Evolutionary conservation across 1,139 yeast species (phyloP).

Genomic region (Meyerozyma carpophila): DNA sequence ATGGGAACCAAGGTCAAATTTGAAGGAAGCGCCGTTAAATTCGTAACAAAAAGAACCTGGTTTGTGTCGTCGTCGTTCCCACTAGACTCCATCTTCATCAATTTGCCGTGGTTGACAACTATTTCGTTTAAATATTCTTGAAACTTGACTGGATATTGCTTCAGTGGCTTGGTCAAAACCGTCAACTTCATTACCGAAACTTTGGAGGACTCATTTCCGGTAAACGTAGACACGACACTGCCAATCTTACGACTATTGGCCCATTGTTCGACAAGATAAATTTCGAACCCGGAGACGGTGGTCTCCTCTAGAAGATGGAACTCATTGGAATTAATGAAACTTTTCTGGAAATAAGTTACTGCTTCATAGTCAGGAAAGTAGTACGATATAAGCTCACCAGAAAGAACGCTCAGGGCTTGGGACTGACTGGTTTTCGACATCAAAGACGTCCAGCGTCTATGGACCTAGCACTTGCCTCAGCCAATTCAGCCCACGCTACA

Average conservation of each 20-base stretch:
- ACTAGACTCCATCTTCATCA: conserved; percentile 27
- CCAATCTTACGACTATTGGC: conserved; percentile 65
- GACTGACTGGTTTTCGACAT: not conserved
- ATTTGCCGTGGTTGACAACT: conserved; percentile 49
- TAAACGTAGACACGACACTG: conserved; percentile 69
- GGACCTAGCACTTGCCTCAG: no score
- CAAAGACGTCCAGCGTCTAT: not conserved
- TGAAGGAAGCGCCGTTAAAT: conserved; percentile 75
- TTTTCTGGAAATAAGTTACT: conserved; percentile 39
- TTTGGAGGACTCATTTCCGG: conserved; percentile 68
- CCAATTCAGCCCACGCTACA: no score
- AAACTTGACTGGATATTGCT: conserved; percentile 55
- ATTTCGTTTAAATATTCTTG: conserved; percentile 63
- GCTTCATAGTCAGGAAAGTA: conserved; percentile 51
- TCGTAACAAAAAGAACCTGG: conserved; percentile 67
- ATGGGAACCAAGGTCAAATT: conserved; percentile 66
- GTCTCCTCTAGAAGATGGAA: conserved; percentile 38
- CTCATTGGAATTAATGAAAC: conserved; percentile 32
- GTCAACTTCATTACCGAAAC: conserved; percentile 59
- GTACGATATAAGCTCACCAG: conserved; percentile 34
- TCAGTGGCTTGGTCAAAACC: conserved; percentile 48
- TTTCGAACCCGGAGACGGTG: conserved; percentile 67
- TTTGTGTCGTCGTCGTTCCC: conserved; percentile 7
- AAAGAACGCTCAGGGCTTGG: not conserved
- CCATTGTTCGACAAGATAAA: conserved; percentile 94